Evolutionary conservation across 768 basidiomycete species (phyloP).

Genomic region (Panaeolus cyanescens): DNA sequence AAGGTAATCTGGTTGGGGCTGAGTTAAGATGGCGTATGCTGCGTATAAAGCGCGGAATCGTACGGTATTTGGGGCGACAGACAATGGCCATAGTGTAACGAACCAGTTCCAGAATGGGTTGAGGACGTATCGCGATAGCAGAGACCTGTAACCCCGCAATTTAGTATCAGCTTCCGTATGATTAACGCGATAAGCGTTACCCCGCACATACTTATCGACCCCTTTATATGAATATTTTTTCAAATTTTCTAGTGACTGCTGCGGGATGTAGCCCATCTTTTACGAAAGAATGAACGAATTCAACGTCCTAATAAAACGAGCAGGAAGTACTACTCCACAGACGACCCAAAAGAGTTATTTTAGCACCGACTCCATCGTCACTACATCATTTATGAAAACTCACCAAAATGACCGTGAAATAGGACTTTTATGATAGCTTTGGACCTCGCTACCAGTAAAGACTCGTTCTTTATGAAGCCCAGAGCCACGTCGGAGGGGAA

Average conservation of each 20-base stretch:
- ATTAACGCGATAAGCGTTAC: neutral
- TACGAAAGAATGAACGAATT: neutral
- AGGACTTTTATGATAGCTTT: neutral
- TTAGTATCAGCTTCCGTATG: neutral
- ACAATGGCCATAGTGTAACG: slow-evolving; percentile 83
- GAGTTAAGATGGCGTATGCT: neutral
- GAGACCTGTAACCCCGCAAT: slow-evolving; percentile 51
- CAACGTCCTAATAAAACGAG: neutral
- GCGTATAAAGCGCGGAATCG: slow-evolving; percentile 25
- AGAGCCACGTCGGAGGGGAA: neutral
- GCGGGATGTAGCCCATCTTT: slow-evolving; percentile 66
- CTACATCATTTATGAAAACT: neutral
- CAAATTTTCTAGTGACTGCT: slow-evolving; percentile 69
- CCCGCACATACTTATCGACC: slow-evolving; percentile 67
- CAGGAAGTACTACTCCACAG: neutral
- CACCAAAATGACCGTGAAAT: neutral
- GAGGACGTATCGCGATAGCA: slow-evolving; percentile 74
- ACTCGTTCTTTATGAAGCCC: neutral
- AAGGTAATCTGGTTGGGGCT: slow-evolving; percentile 75
- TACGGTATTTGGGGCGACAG: slow-evolving; percentile 89
- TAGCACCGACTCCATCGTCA: neutral
- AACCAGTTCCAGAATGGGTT: slow-evolving; percentile 92
- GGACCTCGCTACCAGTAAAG: neutral
- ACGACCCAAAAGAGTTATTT: neutral
- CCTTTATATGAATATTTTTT: slow-evolving; percentile 80